Base-by-base conservation (phyloP, 768 basidiomycete genomes). In the Pilatotrama ljubarskyi region DNA sequence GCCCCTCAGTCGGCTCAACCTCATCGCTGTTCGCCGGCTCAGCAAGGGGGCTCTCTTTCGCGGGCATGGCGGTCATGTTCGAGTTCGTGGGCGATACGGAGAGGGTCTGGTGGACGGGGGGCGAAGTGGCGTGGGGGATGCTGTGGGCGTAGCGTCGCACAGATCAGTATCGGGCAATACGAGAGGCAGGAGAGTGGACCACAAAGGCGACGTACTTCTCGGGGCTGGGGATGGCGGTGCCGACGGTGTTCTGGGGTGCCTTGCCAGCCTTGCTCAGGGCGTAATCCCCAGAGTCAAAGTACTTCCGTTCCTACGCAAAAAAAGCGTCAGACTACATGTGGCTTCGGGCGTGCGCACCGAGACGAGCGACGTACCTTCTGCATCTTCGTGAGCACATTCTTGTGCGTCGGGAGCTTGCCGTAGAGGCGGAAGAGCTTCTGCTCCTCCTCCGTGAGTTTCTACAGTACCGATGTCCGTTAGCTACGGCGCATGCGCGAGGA, bases 211-310 rank as follows among this genome's bases (percentile, higher is more conserved):
- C 91, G 63, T 70, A 96, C 95, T 92, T 93, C 76, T 98, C 93
- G 26, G 97, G 95, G 74, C 91, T 95, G n/a, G 97, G 96, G 65
- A 98, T 98, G 36, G 94, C 92, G 9, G 95, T 98, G 26, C 97
- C 97, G 55, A 98, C 93, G 2, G 85, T 82, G 64, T 82, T 91
- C 73, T 93, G 91, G 48, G 92, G 88, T n/a, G 88, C 82, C 47
- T 90, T 87, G 25, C 97, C 91, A 2, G 97, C 97, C 75, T 98
- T 98, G 51, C 93, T 94, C 65, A 99, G 80, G 29, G 95, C 95
- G 70, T 98, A 98, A 74, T 99, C 97, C 58, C 97, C 97, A 56
- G 96, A 98, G 77, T 98, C 97, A 74, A 99, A 99, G 78, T 94
- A 99, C 76, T 98, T 98, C 69, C 97, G 91, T 71, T 99, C 96